Conservation (phyloP, 768 basidiomycete genomes). For the Termitomyces sp. region DNA sequence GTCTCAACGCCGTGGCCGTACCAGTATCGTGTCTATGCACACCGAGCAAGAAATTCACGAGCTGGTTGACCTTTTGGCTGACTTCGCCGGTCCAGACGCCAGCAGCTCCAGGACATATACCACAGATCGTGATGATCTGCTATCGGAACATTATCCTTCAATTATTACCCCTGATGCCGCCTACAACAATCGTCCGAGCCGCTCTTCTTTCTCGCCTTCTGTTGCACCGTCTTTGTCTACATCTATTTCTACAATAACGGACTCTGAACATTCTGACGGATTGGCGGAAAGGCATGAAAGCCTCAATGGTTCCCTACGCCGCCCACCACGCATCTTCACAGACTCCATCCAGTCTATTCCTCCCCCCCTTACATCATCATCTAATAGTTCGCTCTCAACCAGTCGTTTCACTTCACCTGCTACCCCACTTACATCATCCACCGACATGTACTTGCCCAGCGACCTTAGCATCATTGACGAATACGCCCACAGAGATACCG, state of each 20-base stretch:
- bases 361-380: slow-evolving; percentile 44
- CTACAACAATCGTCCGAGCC: slow-evolving; percentile 2
- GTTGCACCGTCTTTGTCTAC: slow-evolving; percentile 9
- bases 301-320: slow-evolving; percentile 5
- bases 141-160: not conserved
- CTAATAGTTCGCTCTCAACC: slow-evolving; percentile 27
- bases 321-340: slow-evolving; percentile 16
- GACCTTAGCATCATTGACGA: slow-evolving; percentile 36
- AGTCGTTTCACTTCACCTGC: slow-evolving; percentile 21
- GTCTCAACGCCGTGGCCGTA: slow-evolving; percentile 25
- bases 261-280: slow-evolving; percentile 13
- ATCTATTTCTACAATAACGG: slow-evolving; percentile 9
- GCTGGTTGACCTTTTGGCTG: slow-evolving; percentile 43
- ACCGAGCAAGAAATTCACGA: slow-evolving; percentile 48
- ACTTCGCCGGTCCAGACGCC: slow-evolving; percentile 10
- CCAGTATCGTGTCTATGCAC: slow-evolving; percentile 39
- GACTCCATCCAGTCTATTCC: slow-evolving; percentile 11
- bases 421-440: slow-evolving; percentile 26
- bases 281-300: slow-evolving; percentile 6
- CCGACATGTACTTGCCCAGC: slow-evolving; percentile 11
- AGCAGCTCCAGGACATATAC: not conserved
- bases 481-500: slow-evolving; percentile 1
- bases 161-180: not conserved
- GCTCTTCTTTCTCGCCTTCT: slow-evolving; percentile 9
- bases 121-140: not conserved